Conservation (phyloP, 805 yeast genomes). For the Phaffomyces opuntiae region DNA sequence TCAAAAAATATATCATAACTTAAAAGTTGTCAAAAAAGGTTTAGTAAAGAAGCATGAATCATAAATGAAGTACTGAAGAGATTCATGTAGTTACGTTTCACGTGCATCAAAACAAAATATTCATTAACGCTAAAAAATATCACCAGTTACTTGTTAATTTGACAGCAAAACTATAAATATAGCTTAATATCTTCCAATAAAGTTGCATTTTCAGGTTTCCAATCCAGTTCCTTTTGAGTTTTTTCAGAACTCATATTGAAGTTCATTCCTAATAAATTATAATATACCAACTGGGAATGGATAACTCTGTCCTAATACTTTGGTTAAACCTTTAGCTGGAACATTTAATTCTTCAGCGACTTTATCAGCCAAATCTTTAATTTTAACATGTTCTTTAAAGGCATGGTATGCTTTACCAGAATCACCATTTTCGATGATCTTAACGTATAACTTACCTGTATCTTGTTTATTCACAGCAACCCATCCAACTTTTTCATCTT, state of each 20-base stretch:
- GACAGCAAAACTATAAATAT: too few relatives aligned
- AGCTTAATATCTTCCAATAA: slow-evolving; percentile 22
- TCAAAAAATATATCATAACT: too few relatives aligned
- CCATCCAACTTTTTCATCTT: slow-evolving; percentile 21
- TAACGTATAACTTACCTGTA: slow-evolving; percentile 26
- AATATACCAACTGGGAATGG: slow-evolving; percentile 1
- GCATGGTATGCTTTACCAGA: slow-evolving; percentile 24
- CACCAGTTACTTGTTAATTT: too few relatives aligned
- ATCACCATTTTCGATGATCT: slow-evolving; percentile 22
- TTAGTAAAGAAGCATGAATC: too few relatives aligned
- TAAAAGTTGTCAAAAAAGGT: too few relatives aligned
- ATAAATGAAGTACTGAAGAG: too few relatives aligned
- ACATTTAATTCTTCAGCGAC: slow-evolving; percentile 18
- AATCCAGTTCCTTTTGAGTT: slow-evolving; percentile 11
- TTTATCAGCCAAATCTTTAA: slow-evolving; percentile 23
- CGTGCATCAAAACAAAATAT: too few relatives aligned
- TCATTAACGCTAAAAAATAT: too few relatives aligned
- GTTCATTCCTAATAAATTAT: slow-evolving; percentile 3
- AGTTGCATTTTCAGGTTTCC: slow-evolving; percentile 21
- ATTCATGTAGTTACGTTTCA: too few relatives aligned
- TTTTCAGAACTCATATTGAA: not conserved
- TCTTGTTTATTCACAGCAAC: slow-evolving; percentile 27
- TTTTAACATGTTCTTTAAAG: slow-evolving; percentile 18
- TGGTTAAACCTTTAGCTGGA: slow-evolving; percentile 12
- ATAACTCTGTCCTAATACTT: not conserved